Evolutionary conservation across 2,329 filamentous ascomycete species (phyloP), one percentile per base, ranked within the genome.

Genomic region (Amphichorda felina): DNA sequence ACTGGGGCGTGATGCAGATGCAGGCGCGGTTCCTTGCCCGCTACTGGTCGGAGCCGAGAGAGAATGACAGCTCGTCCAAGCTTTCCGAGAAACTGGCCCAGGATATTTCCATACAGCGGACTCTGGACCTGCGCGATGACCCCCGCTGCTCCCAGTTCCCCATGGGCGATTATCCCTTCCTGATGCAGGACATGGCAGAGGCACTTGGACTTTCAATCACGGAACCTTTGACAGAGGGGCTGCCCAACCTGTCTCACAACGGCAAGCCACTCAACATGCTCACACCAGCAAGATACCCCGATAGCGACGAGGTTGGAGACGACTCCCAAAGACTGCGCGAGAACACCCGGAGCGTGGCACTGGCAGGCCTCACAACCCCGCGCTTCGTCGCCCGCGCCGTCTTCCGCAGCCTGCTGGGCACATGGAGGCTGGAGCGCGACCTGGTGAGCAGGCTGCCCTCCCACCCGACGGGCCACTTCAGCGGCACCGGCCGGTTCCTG

Each of bases 1-100:
- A 85, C 52, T 93, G 85, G 85, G 81, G 81, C 1, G 76, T 87
- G 0, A 86, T 89, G 69, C 84, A 91, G 53, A 83, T 87, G 79
- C 85, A 93, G 56, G 79, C 84, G 3, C 71, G 80, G 1, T 69
- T 82, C 41, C 59, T 88, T 5, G 66, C 77, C 0, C 54, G 68
- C 10, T 51, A 74, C 9, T 88, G 82, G 80, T 55, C 54, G 1
- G 45, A 53, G 2, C 36, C 47, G 2, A 46, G 35, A 6, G 35
- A 38, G 7, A 17, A 41, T 4, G 45, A 37, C 22, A 46, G 31
- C 35, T 50, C 25, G 34, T 51, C 45, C 3, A 41, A 47, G 4
- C 35, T 43, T 0, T 24, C 47, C 0, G 44, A 51, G 1, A 67
- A 70, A 4, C 51, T 75, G 9, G 42, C 48, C 4, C 45, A 54